Conservation (phyloP, 345 rosid species). For the Chamaenerion angustifolium region DNA sequence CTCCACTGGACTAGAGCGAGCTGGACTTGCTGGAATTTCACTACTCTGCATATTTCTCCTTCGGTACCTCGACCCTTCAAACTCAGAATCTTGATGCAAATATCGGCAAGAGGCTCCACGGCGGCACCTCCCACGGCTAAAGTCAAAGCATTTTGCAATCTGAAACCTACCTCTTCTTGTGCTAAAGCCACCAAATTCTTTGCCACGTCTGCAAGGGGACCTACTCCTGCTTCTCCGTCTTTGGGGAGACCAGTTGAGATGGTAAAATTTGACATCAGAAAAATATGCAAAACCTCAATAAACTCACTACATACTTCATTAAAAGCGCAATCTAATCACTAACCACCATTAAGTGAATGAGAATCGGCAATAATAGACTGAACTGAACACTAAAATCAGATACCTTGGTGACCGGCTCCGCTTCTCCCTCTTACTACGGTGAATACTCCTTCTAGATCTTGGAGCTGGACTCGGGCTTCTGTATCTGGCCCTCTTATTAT, state of each 20-base stretch:
- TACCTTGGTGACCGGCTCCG: slow-evolving; percentile 49
- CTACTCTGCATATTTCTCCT: slow-evolving; percentile 18
- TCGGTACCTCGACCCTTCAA: slow-evolving; percentile 21
- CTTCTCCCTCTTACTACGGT: slow-evolving; percentile 23
- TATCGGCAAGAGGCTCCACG: slow-evolving; percentile 53
- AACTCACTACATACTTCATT: not conserved
- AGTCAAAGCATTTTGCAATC: slow-evolving; percentile 37
- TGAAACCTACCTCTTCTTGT: slow-evolving; percentile 19
- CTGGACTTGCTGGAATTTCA: slow-evolving; percentile 15
- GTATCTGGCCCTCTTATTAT: slow-evolving; percentile 24
- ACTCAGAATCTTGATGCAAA: slow-evolving; percentile 29
- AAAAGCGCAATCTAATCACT: not conserved
- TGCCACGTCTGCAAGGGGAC: slow-evolving; percentile 25
- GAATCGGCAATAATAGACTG: not conserved
- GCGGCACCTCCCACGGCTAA: slow-evolving; percentile 40
- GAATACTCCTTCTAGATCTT: slow-evolving; percentile 23
- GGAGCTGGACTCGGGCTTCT: slow-evolving; percentile 32
- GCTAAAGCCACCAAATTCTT: slow-evolving; percentile 13
- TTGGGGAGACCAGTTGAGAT: slow-evolving; percentile 37
- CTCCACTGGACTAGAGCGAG: slow-evolving; percentile 10
- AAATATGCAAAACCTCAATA: not conserved
- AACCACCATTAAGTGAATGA: not conserved
- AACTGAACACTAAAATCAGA: not conserved
- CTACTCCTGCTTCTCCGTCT: slow-evolving; percentile 27
- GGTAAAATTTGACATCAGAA: slow-evolving; percentile 9